These are phyloP conservation scores for Pulveroboletus sp. DNA, from an alignment of 768 basidiomycete genomes.

Conservation along the genomic window DNA sequence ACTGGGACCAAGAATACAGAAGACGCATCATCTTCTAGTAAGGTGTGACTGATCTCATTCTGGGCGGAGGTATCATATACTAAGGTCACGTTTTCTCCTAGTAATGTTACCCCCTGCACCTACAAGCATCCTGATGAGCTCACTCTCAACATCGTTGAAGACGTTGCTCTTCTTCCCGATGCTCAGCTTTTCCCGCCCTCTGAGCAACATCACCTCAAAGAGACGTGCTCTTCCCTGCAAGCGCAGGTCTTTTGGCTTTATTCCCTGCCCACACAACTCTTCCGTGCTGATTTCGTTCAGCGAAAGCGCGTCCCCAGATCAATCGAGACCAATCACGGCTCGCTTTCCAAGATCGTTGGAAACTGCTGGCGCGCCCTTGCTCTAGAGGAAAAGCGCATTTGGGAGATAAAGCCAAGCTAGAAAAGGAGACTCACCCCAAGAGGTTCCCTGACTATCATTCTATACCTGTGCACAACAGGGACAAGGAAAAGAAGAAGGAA, in stretches of 20 bases:
- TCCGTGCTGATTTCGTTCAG: slow-evolving; percentile 34
- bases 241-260: slow-evolving; percentile 52
- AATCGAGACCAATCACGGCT: slow-evolving; percentile 49
- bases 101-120: slow-evolving; percentile 55
- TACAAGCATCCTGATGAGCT: slow-evolving; percentile 39
- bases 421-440: slow-evolving; percentile 68
- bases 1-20: too few relatives aligned
- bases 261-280: slow-evolving; percentile 31
- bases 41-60: too few relatives aligned
- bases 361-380: slow-evolving; percentile 69
- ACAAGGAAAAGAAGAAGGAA: slow-evolving; percentile 41
- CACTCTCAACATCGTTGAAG: slow-evolving; percentile 20
- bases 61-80: too few relatives aligned
- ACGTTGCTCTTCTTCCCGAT: slow-evolving; percentile 31
- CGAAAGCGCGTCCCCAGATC: slow-evolving; percentile 51
- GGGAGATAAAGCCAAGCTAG: slow-evolving; percentile 75
- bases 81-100: slow-evolving; percentile 67
- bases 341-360: slow-evolving; percentile 49
- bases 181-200: slow-evolving; percentile 56
- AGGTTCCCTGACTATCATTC: slow-evolving; percentile 64
- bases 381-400: slow-evolving; percentile 64
- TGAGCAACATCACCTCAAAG: slow-evolving; percentile 36
- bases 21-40: too few relatives aligned
- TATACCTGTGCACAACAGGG: slow-evolving; percentile 44
- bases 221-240: slow-evolving; percentile 59